Base-by-base conservation (phyloP, 352 stramenopile genomes). In the Aphanomyces astaci region DNA sequence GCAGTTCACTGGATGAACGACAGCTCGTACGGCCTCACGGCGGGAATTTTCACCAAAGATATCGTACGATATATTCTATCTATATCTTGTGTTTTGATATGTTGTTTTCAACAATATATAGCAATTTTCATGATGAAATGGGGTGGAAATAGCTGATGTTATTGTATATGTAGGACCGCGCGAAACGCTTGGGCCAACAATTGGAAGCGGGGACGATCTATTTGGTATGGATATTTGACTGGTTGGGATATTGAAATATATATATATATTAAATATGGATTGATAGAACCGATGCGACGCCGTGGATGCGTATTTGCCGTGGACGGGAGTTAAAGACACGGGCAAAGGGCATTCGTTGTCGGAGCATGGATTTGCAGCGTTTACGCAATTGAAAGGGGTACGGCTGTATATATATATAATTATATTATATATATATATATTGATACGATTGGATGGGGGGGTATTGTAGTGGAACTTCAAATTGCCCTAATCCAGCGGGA, bases 301-400 rank as follows among this genome's bases (percentile, higher is more conserved):
- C 52, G 56, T 94, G 22, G 84, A 93, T 69, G 85, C 87, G 19
- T 86, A 85, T 64, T 71, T 95, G 15, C 84, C 87, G n/a, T 95
- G 87, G 87, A 87, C 78, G 28, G 87, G 87, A 30, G 66, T 80
- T 40, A 86, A 85, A 51, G 77, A 92, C 71, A 86, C 87, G 46
- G 87, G 87, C 62, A 94, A 94, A 72, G 87, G 87, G 19, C 76
- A 80, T 45, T 92, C 80, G 30, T 81, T 95, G 43, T 93, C 85
- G 57, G 88, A 92, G 72, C 80, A 90, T 62, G 87, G 85, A 65
- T 94, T 95, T 74, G 75, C 76, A 64, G 79, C 76, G 4, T 76
- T 94, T 64, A 92, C 83, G 36, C 81, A 87, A 73, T 76, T 92
- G n/a, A 92, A 92, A 79, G 73, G 79, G 71, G 82, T 89, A 71